Base-by-base conservation (phyloP, 495 filamentous ascomycete genomes). In the Aspergillus heteromorphus region DNA sequence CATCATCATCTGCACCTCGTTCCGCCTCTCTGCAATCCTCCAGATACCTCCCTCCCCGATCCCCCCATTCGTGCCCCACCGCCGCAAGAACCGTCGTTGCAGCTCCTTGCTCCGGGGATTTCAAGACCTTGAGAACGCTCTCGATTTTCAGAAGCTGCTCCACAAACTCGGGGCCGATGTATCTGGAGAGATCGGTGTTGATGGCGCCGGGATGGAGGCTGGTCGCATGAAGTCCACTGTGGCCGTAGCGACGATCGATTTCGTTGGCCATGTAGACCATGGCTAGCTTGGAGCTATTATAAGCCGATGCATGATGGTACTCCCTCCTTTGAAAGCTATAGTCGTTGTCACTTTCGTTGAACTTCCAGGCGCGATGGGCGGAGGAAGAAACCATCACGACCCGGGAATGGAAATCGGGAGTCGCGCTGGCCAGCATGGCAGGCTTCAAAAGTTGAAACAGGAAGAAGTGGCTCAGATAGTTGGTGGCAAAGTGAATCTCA, bases 191-290 rank as follows among this genome's bases (percentile, higher is more conserved):
- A 20, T 49, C n/a, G 2, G 48, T 49, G 8, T 9, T 7, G 38
- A 49, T 49, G 8, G 16, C 7, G 1, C 48, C 48, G 9, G 48
- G 48, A 36, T 41, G 27, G 11, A 41, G n/a, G 73, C 49, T 81
- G 74, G n/a, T n/a, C 8, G 34, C 34, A 38, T 38, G 34, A 1
- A 38, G 34, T 9, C 34, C 13, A 1, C n/a, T 9, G 13, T 9
- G 5, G 2, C 10, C 34, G n/a, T 38, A 38, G 10, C 8, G 8
- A 0, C 34, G 34, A 9, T 38, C 34, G 5, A 55, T 17, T 30
- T 34, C 0, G 25, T 49, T 49, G 4, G 53, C 53, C 34, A 49
- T 19, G n/a, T 20, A 49, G 3, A 55, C 31, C 5, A 23, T 17
- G 6, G 51, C 51, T 1, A 36, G 14, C 14, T 54, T 54, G 30